phyloP scores from a whole-genome alignment of 225 moss, liverwort and hornwort species.

The Climacium dendroides region DNA sequence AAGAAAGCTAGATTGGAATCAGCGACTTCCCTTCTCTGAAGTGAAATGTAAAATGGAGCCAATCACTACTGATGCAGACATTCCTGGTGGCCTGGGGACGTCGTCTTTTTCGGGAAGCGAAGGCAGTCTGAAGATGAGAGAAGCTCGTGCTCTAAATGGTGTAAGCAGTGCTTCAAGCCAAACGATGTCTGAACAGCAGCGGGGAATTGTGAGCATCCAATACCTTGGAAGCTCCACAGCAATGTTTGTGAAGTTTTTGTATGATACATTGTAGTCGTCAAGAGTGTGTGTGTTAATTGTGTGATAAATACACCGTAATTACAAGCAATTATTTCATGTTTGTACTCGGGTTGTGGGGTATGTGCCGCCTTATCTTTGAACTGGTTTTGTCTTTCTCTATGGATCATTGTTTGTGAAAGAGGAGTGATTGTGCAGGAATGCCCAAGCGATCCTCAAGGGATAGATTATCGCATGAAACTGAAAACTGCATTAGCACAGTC shows the following conservation, averaged over 20 bases:
- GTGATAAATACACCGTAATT: not conserved
- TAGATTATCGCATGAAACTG: conserved; percentile 25
- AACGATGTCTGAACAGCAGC: not conserved
- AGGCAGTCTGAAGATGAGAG: not conserved
- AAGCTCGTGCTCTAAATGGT: not conserved
- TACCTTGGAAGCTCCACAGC: not conserved
- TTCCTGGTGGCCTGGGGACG: not conserved
- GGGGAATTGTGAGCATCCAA: conserved; percentile 5
- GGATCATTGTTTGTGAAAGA: not conserved
- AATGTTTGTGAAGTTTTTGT: not conserved
- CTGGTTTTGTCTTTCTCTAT: not conserved
- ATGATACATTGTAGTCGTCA: not conserved
- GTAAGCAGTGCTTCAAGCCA: not conserved
- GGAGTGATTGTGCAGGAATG: conserved; percentile 9
- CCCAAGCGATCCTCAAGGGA: conserved; percentile 14
- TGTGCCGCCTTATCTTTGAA: not conserved
- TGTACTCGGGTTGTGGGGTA: not conserved
- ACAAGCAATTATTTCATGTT: not conserved
- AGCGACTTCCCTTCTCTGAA: not conserved
- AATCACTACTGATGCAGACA: not conserved
- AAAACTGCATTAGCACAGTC: conserved; percentile 14
- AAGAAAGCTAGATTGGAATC: not conserved
- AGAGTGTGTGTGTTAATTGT: not conserved
- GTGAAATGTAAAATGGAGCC: conserved; percentile 1
- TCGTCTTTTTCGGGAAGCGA: not conserved